Evolutionary conservation across 306 rosid genomes (phyloP).

Genomic region (Trifolium repens): DNA sequence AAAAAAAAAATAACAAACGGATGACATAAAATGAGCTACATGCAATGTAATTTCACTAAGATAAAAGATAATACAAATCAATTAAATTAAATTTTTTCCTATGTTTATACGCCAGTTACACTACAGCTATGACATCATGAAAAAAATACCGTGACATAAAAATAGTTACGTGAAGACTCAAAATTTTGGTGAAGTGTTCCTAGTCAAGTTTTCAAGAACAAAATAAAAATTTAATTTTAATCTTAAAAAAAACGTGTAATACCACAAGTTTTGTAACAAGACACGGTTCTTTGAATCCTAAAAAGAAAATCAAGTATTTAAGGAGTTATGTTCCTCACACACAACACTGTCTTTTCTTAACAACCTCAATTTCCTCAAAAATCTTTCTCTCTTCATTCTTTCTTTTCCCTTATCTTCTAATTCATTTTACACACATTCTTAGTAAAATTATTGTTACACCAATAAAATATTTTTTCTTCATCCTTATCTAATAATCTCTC

Average conservation of each 20-base stretch:
- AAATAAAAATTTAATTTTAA: constrained; percentile 22
- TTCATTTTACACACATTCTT: constrained; percentile 33
- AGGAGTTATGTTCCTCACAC: constrained; percentile 38
- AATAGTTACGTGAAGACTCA: constrained; percentile 51
- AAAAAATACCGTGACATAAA: constrained; percentile 22
- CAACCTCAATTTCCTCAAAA: constrained; percentile 38
- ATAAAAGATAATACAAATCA: not conserved
- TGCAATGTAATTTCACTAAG: not conserved
- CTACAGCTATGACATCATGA: not conserved
- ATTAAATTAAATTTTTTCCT: constrained; percentile 15
- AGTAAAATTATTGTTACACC: constrained; percentile 6
- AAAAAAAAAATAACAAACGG: not conserved
- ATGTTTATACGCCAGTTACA: constrained; percentile 4
- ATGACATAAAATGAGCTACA: constrained; percentile 12
- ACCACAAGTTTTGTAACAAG: constrained; percentile 49
- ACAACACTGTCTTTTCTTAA: constrained; percentile 45
- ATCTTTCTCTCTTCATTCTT: constrained; percentile 29
- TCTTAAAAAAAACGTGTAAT: constrained; percentile 40
- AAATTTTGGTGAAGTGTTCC: constrained; percentile 53
- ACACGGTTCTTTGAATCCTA: constrained; percentile 63
- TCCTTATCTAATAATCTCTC: not conserved
- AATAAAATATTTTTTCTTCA: not conserved
- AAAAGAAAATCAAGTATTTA: constrained; percentile 56
- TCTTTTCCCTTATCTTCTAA: constrained; percentile 9
- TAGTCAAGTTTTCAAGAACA: constrained; percentile 47